phyloP scores from a whole-genome alignment of 176 grass and related monocot species.

The Calamus simplicifolius region DNA sequence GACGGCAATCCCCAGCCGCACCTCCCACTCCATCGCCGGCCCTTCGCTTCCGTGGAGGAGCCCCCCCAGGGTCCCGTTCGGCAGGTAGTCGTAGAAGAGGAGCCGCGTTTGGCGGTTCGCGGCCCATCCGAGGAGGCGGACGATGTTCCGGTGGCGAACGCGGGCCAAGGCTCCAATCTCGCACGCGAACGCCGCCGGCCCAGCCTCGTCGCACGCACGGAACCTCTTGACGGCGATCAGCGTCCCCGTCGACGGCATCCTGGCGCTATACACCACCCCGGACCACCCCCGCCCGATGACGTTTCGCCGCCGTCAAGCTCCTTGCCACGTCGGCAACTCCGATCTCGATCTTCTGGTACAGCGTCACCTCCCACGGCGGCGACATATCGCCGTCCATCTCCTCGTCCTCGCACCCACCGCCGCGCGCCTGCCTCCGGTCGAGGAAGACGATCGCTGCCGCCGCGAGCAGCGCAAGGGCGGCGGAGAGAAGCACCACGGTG shows the following conservation, averaged over 20 bases:
- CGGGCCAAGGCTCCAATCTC: constrained; percentile 75
- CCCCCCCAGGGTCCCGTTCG: constrained; percentile 59
- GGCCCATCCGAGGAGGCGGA: constrained; percentile 80
- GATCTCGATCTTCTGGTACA: constrained; percentile 93
- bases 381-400: constrained; percentile 70
- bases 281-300: constrained; percentile 76
- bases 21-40: constrained; percentile 62
- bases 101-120: constrained; percentile 69
- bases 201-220: constrained; percentile 53
- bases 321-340: constrained; percentile 60
- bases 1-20: constrained; percentile 61
- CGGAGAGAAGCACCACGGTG: constrained; percentile 50
- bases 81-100: constrained; percentile 87
- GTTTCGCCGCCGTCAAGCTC: constrained; percentile 60
- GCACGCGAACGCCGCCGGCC: constrained; percentile 55
- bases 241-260: constrained; percentile 38
- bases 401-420: constrained; percentile 13
- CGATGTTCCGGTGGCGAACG: constrained; percentile 83
- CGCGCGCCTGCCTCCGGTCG: not conserved
- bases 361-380: constrained; percentile 84
- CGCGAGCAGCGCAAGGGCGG: constrained; percentile 29
- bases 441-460: constrained; percentile 7
- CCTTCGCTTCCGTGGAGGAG: constrained; percentile 33
- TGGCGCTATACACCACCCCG: constrained; percentile 57
- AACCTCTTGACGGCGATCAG: constrained; percentile 78